Evolutionary conservation across 345 rosid species (phyloP).

Genomic region (Sonneratia caseolaris): DNA sequence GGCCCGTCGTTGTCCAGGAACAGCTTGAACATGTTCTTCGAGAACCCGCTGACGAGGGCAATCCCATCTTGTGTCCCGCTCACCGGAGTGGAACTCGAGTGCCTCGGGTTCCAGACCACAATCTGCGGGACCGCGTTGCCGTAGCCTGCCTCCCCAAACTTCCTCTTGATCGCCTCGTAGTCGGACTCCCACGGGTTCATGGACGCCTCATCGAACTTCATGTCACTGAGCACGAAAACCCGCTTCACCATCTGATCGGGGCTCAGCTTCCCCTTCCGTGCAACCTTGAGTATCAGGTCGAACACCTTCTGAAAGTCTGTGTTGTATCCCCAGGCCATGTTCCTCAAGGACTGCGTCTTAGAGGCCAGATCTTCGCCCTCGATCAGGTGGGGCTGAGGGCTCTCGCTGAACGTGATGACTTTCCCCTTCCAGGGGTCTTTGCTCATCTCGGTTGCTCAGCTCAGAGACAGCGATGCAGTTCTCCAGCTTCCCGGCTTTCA

Average conservation of each 20-base stretch:
- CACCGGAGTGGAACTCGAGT: constrained; percentile 41
- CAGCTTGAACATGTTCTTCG: constrained; percentile 48
- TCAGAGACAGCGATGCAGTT: constrained; percentile 52
- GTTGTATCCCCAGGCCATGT: constrained; percentile 19
- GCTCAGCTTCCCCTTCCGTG: constrained; percentile 27
- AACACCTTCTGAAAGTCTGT: constrained; percentile 44
- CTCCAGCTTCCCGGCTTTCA: constrained; percentile 29
- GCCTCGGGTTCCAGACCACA: constrained; percentile 61
- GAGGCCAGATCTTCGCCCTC: constrained; percentile 21
- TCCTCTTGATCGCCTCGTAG: constrained; percentile 29
- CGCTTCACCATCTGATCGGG: constrained; percentile 47
- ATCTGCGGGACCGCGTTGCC: constrained; percentile 38
- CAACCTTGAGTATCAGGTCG: constrained; percentile 40
- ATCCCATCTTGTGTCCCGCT: constrained; percentile 25
- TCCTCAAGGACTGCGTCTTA: constrained; percentile 30
- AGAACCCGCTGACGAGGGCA: constrained; percentile 57
- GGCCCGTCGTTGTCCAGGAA: constrained; percentile 37
- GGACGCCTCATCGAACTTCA: constrained; percentile 50
- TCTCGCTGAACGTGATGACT: constrained; percentile 37
- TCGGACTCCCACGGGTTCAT: constrained; percentile 36
- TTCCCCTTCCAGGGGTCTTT: constrained; percentile 61
- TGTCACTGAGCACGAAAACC: constrained; percentile 57
- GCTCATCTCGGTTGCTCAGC: constrained; percentile 36
- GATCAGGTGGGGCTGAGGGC: constrained; percentile 29
- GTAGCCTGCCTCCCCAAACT: constrained; percentile 35